Conservation (phyloP, 495 filamentous ascomycete genomes). For the Neurospora tetraspora region DNA sequence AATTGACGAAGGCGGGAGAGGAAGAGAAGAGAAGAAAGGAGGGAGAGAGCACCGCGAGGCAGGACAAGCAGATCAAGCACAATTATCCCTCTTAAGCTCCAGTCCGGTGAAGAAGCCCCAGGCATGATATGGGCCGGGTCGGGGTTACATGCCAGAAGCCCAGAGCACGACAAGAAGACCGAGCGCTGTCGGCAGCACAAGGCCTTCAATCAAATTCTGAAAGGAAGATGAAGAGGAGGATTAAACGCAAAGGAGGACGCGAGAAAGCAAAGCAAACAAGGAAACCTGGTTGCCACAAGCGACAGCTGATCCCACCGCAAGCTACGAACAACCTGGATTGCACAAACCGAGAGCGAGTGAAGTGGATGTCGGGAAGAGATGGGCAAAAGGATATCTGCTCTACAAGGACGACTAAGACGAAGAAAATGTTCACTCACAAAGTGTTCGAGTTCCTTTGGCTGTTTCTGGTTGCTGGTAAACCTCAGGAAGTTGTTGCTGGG, state of each 20-base stretch:
- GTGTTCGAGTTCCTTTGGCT: not conserved
- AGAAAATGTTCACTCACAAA: not conserved
- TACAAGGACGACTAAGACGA: not conserved
- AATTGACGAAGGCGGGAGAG: not conserved
- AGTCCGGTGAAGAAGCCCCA: too few species aligned
- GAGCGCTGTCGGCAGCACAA: too few species aligned
- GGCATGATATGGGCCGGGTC: too few species aligned
- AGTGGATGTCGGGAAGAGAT: not conserved
- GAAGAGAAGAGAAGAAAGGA: not conserved
- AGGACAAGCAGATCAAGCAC: not conserved
- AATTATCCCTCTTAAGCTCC: not conserved
- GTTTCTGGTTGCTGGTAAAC: not conserved
- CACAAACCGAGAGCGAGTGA: not conserved
- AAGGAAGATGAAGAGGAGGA: not conserved
- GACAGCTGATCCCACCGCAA: not conserved
- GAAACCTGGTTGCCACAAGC: not conserved
- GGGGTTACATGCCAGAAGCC: too few species aligned
- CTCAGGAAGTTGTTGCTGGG: not conserved
- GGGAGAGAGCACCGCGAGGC: not conserved
- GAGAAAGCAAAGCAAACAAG: not conserved
- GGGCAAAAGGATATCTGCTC: not conserved
- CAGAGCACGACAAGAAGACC: too few species aligned
- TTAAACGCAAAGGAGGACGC: not conserved
- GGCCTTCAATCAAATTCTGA: not conserved
- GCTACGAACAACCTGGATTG: not conserved